These are phyloP conservation scores for Plasmodium berghei DNA, from an alignment of 169 alveolate genomes.

Conservation along the genomic window DNA sequence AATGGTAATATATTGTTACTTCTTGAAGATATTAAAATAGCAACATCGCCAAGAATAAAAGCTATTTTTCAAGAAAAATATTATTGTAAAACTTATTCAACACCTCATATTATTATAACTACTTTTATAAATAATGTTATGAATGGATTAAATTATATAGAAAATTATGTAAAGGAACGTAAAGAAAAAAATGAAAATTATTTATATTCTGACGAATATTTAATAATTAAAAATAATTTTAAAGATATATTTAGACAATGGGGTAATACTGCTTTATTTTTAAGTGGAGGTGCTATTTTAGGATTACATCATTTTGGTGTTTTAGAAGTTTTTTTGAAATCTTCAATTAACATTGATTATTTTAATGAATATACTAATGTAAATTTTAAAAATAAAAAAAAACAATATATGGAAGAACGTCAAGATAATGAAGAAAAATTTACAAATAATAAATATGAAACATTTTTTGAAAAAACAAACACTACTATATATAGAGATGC, in stretches of 20 bases:
- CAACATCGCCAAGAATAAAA: constrained; percentile 63
- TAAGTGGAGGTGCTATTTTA: constrained; percentile 83
- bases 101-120: constrained; percentile 57
- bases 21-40: constrained; percentile 70
- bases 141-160: constrained; percentile 46
- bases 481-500: too few species aligned
- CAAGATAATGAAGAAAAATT: neutral
- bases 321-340: constrained; percentile 74
- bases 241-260: constrained; percentile 74
- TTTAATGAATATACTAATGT: constrained; percentile 20
- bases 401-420: neutral
- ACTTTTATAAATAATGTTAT: constrained; percentile 53
- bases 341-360: constrained; percentile 33
- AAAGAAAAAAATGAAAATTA: constrained; percentile 38
- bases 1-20: constrained; percentile 42
- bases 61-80: constrained; percentile 67
- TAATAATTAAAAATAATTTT: constrained; percentile 46
- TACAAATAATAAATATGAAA: too few species aligned
- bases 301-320: constrained; percentile 84
- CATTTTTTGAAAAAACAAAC: too few species aligned
- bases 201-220: constrained; percentile 45
- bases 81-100: constrained; percentile 73
- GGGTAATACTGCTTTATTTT: constrained; percentile 82
- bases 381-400: neutral
- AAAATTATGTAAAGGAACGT: constrained; percentile 47